Conservation (phyloP, 495 filamentous ascomycete species). For the Aspergillus steynii region DNA sequence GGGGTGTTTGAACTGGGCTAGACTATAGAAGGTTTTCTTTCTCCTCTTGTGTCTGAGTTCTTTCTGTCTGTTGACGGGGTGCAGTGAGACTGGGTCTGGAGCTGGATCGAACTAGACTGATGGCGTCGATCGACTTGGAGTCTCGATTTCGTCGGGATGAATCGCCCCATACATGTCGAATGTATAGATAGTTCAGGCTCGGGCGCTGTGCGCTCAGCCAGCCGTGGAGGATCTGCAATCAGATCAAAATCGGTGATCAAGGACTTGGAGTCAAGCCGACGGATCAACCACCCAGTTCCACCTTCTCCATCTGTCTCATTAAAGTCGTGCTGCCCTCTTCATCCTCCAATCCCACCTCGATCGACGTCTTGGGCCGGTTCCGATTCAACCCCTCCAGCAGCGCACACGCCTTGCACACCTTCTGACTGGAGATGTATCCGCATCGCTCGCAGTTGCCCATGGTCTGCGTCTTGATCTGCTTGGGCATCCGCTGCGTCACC, state of each 20-base stretch:
- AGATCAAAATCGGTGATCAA: neutral
- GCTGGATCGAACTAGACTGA: neutral
- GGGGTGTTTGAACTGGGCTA: neutral
- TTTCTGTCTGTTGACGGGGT: neutral
- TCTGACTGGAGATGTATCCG: conserved; percentile 93
- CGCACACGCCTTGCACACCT: conserved; percentile 91
- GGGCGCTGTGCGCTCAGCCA: neutral
- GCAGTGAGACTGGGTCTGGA: neutral
- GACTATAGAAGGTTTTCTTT: neutral
- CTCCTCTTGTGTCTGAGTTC: neutral
- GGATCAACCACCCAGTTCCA: conserved; percentile 38
- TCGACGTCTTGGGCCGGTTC: conserved; percentile 76
- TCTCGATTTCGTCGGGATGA: neutral
- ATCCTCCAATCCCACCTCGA: conserved; percentile 59
- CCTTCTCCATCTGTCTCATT: conserved; percentile 54
- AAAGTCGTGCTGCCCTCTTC: conserved; percentile 57
- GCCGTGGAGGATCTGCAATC: neutral
- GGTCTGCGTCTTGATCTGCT: conserved; percentile 61
- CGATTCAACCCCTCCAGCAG: conserved; percentile 91
- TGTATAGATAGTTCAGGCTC: neutral
- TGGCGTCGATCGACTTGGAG: neutral
- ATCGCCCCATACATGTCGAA: neutral
- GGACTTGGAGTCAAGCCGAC: neutral
- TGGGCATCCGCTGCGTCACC: conserved; percentile 15
- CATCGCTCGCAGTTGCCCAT: conserved; percentile 83